A percentile compares a stretch with the other conserved stretches of the same genome.
phyloP scores from a whole-genome alignment of 768 basidiomycete genomes.

The Psilocybe azurescens region DNA sequence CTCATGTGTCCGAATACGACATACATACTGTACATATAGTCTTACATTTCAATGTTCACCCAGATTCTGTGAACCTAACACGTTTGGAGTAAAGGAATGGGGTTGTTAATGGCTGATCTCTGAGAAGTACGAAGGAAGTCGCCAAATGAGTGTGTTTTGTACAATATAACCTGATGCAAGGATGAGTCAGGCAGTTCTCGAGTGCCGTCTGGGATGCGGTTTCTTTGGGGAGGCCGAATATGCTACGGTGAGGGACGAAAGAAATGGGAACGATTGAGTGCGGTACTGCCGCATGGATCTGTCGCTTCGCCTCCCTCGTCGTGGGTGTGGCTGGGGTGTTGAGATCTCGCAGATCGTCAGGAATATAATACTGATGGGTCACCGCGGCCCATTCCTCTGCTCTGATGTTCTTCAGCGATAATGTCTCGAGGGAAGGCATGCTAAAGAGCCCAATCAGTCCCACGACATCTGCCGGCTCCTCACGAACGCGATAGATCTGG shows the following conservation, averaged over 20 bases:
- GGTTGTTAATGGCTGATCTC: neutral
- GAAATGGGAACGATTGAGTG: slow-evolving; percentile 18
- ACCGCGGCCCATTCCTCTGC: slow-evolving; percentile 23
- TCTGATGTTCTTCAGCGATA: slow-evolving; percentile 17
- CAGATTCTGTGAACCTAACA: too few species aligned
- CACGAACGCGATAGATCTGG: slow-evolving; percentile 23
- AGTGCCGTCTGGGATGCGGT: neutral
- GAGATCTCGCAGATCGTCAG: slow-evolving; percentile 5
- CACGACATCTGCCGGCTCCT: slow-evolving; percentile 22
- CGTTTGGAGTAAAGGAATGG: too few species aligned
- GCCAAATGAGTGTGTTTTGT: neutral
- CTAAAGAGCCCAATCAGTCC: slow-evolving; percentile 24
- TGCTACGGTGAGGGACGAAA: slow-evolving; percentile 9
- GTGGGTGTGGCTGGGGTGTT: neutral
- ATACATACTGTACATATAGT: too few species aligned
- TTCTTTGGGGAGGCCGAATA: slow-evolving; percentile 1
- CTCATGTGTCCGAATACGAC: too few species aligned
- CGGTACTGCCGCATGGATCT: neutral
- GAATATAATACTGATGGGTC: slow-evolving; percentile 14
- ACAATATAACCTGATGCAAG: neutral
- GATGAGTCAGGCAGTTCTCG: neutral
- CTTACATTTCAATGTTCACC: too few species aligned
- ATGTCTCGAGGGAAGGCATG: slow-evolving; percentile 19
- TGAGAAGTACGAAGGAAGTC: neutral
- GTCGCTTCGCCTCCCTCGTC: neutral